These are phyloP conservation scores for Boechera stricta DNA, from an alignment of 345 rosid species.

Conservation along the genomic window DNA sequence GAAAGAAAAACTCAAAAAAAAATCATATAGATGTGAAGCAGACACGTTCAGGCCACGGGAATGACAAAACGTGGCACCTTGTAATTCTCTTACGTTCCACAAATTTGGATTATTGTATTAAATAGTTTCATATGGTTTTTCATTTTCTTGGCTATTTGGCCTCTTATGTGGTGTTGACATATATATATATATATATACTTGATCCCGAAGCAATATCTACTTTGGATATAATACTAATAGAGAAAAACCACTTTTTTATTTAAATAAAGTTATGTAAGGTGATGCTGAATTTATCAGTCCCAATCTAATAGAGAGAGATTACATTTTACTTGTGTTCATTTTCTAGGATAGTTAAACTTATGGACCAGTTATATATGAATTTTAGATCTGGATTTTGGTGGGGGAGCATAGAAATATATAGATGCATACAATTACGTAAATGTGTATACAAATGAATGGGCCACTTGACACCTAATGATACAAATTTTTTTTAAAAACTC, in stretches of 20 bases:
- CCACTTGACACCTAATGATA: slow-evolving; percentile 40
- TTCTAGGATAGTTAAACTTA: slow-evolving; percentile 21
- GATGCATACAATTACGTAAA: neutral
- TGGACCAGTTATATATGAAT: slow-evolving; percentile 9
- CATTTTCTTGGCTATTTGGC: slow-evolving; percentile 15
- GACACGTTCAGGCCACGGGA: slow-evolving; percentile 46
- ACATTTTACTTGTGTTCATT: neutral
- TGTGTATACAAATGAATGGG: slow-evolving; percentile 18
- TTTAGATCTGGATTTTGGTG: slow-evolving; percentile 27
- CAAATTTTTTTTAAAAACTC: slow-evolving; percentile 14
- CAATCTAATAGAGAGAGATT: neutral
- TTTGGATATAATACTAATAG: slow-evolving; percentile 34
- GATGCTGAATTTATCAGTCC: slow-evolving; percentile 10
- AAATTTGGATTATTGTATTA: slow-evolving; percentile 38
- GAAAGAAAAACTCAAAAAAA: slow-evolving; percentile 2
- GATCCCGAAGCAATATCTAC: slow-evolving; percentile 44
- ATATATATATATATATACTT: slow-evolving; percentile 32
- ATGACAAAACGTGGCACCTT: slow-evolving; percentile 46
- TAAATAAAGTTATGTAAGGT: neutral
- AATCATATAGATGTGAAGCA: slow-evolving; percentile 42
- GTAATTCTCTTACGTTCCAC: slow-evolving; percentile 39
- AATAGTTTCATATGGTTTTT: slow-evolving; percentile 20
- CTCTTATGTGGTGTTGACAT: slow-evolving; percentile 40
- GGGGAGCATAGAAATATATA: slow-evolving; percentile 13
- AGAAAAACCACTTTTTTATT: neutral